A percentile compares a stretch with the other conserved stretches of the same genome.
Evolutionary conservation across 1,139 yeast genomes (phyloP).

Genomic region (Candida glucosophila): DNA sequence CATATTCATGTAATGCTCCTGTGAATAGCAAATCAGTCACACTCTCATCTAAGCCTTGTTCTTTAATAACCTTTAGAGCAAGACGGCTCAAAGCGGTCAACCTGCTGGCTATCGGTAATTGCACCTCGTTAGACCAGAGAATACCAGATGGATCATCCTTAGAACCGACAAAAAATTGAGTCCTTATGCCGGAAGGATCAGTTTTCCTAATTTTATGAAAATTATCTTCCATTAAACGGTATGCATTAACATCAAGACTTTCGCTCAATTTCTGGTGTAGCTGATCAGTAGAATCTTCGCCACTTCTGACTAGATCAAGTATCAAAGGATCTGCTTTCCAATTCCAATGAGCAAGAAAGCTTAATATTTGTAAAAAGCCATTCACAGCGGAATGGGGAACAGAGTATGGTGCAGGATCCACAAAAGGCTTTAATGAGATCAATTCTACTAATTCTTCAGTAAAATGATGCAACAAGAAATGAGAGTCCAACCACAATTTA

Average conservation of each 20-base stretch:
- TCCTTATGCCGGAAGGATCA: slow-evolving; percentile 75
- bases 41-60: slow-evolving; percentile 33
- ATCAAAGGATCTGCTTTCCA: slow-evolving; percentile 87
- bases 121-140: slow-evolving; percentile 65
- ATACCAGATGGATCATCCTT: slow-evolving; percentile 78
- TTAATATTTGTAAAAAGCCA: slow-evolving; percentile 71
- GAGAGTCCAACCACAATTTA: slow-evolving; percentile 79
- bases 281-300: slow-evolving; percentile 16
- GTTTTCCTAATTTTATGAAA: slow-evolving; percentile 58
- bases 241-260: slow-evolving; percentile 51
- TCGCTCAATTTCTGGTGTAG: slow-evolving; percentile 40
- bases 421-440: slow-evolving; percentile 74
- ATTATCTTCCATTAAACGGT: slow-evolving; percentile 54
- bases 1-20: slow-evolving; percentile 80
- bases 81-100: slow-evolving; percentile 81
- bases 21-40: slow-evolving; percentile 55
- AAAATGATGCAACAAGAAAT: slow-evolving; percentile 58
- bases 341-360: slow-evolving; percentile 77
- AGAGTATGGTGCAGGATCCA: slow-evolving; percentile 76
- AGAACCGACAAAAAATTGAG: slow-evolving; percentile 77
- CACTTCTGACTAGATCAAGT: slow-evolving; percentile 52
- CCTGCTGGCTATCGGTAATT: slow-evolving; percentile 77
- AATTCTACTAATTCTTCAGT: slow-evolving; percentile 76
- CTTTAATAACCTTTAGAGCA: slow-evolving; percentile 47
- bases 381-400: slow-evolving; percentile 71